Percentiles rank a stretch among this genome's conserved stretches.
phyloP scores from a whole-genome alignment of 495 filamentous ascomycete genomes.

The Penicillium taxi region DNA sequence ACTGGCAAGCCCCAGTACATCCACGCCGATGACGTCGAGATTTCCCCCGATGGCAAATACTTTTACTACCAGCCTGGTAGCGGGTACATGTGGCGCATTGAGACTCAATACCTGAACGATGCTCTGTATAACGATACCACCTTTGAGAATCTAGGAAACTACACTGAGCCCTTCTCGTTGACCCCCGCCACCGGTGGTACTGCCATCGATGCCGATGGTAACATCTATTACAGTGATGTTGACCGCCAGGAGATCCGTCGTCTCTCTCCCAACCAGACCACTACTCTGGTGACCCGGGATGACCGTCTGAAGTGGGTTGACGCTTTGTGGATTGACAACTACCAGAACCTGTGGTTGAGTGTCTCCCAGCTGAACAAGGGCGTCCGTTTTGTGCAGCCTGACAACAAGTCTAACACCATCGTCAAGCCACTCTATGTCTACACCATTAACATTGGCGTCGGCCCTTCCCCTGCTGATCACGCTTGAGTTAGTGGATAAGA shows the following conservation, averaged over 20 bases:
- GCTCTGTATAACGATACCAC: conserved; percentile 2
- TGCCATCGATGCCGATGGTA: conserved; percentile 3
- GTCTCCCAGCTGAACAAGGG: conserved; percentile 3
- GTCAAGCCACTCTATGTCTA: conserved; percentile 5
- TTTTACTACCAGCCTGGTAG: conserved; percentile 1
- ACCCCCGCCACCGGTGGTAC: conserved; percentile 4
- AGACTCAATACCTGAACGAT: conserved; percentile 3
- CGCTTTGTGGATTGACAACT: conserved; percentile 4
- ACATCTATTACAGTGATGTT: conserved; percentile 4
- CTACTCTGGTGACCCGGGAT: neutral
- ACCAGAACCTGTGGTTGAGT: conserved; percentile 4
- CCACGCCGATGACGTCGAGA: conserved; percentile 5
- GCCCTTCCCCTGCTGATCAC: neutral
- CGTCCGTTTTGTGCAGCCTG: neutral
- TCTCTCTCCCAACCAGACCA: conserved; percentile 1
- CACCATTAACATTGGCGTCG: neutral
- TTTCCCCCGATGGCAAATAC: conserved; percentile 3
- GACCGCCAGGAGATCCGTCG: conserved; percentile 1
- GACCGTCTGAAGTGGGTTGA: conserved; percentile 4
- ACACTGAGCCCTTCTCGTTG: conserved; percentile 3
- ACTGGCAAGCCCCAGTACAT: conserved; percentile 2
- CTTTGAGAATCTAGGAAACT: neutral
- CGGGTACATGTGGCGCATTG: conserved; percentile 6
- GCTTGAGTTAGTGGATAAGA: too few species aligned
- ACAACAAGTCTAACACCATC: neutral